Evolutionary conservation across 495 filamentous ascomycete species (phyloP), one percentile per base, ranked within the genome.

Genomic region (Penicillium odoratum): DNA sequence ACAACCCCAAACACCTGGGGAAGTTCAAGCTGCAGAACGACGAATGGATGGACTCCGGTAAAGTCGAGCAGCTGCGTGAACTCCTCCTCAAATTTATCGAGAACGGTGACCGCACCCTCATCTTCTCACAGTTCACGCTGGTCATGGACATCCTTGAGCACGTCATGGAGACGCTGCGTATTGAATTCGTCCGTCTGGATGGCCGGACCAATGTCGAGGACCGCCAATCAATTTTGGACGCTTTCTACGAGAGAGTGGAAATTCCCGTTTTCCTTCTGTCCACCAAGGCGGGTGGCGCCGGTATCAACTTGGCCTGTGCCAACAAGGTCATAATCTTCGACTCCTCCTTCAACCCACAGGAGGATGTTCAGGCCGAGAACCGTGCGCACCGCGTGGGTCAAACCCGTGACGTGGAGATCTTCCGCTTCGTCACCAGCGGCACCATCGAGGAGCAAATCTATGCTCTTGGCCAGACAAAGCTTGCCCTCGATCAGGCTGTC

Each of bases 261-360:
- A 96, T 98, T 56, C 88, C 91, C 0, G 92, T 93, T 3, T 98
- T 98, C 73, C 81, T 98, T 34, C 81, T 98, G 1, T 93, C 90
- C 1, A 98, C 94, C 7, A 93, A 90, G 57, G 92, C 94, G 8
- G 94, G 94, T 18, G 94, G 94, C 36, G 91, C 93, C 3, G 94
- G 94, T 15, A 96, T 98, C 74, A 98, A 98, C 72, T 71, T 98
- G 33, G 91, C 91, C 11, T 90, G 87, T 43, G 95, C 94, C 3
- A 98, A 98, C 75, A 97, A 96, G 77, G 93, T 98, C 58, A 84
- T 98, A 69, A 93, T 98, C 65, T 97, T 98, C 67, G 94, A 98
- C 71, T 90, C 88, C 51, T 88, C 83, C 30, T 97, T 98, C 73
- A 98, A 98, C 63, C 94, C 94, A 0, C 94, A 98, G 69, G 92